Percentiles rank a stretch among this genome's conserved stretches.
phyloP scores from a whole-genome alignment of 139 green algal genomes.

The Zygnema cylindricum region DNA sequence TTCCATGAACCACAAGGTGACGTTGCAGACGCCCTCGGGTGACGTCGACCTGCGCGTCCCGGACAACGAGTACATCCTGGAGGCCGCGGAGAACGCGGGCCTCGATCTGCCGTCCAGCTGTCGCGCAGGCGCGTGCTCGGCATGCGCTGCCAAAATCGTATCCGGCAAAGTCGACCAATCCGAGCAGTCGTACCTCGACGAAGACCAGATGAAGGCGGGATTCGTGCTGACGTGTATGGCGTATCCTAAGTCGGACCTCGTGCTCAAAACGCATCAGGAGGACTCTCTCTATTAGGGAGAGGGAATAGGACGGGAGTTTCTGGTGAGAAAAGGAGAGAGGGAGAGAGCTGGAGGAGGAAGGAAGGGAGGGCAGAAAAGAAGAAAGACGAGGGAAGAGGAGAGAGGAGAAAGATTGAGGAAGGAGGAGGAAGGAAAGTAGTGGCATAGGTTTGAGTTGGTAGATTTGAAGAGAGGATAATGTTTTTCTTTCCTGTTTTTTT shows the following conservation, averaged over 20 bases:
- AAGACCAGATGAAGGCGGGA: slow-evolving; percentile 81
- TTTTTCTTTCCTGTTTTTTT: too few species aligned
- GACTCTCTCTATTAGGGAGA: slow-evolving; percentile 81
- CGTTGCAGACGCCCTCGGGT: slow-evolving; percentile 51
- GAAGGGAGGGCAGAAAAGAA: too few species aligned
- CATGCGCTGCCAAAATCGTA: slow-evolving; percentile 81
- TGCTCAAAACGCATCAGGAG: slow-evolving; percentile 84
- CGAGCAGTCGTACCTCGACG: slow-evolving; percentile 92
- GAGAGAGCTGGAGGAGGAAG: too few species aligned
- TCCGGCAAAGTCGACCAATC: slow-evolving; percentile 81
- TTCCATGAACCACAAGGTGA: slow-evolving; percentile 57
- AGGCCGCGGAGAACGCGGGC: slow-evolving; percentile 82
- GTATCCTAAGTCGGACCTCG: slow-evolving; percentile 85
- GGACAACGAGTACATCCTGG: slow-evolving; percentile 87
- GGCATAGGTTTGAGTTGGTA: too few species aligned
- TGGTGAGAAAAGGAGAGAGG: too few species aligned
- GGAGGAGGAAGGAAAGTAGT: too few species aligned
- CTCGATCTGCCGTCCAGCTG: slow-evolving; percentile 88
- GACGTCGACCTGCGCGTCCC: slow-evolving; percentile 69
- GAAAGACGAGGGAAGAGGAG: too few species aligned
- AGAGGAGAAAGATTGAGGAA: too few species aligned
- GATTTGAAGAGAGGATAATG: too few species aligned
- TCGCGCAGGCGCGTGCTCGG: slow-evolving; percentile 85
- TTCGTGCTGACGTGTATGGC: slow-evolving; percentile 92
- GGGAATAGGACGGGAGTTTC: too few species aligned